These are phyloP conservation scores for Phaseolus lunatus DNA, from an alignment of 306 rosid species.

Conservation along the genomic window DNA sequence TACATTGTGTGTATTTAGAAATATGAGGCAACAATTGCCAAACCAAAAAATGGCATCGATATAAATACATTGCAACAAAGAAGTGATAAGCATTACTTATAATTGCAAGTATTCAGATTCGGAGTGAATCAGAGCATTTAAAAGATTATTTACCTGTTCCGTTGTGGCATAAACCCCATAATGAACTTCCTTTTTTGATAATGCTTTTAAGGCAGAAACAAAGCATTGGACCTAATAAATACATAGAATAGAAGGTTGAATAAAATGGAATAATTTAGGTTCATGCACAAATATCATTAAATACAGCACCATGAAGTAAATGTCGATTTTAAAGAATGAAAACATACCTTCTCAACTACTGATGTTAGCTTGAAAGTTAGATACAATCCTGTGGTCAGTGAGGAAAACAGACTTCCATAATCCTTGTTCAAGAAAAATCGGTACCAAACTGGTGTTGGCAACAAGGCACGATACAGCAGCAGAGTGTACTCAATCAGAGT, in stretches of 20 bases:
- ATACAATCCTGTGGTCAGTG: conserved; percentile 88
- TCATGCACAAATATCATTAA: conserved; percentile 32
- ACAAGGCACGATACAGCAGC: conserved; percentile 77
- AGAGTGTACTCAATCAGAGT: conserved; percentile 78
- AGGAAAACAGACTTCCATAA: conserved; percentile 88
- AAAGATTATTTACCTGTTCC: conserved; percentile 69
- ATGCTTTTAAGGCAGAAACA: conserved; percentile 68
- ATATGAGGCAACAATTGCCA: conserved; percentile 8
- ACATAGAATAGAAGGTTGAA: conserved; percentile 31
- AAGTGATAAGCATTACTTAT: conserved; percentile 1
- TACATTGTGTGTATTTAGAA: neutral
- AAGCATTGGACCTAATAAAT: conserved; percentile 67
- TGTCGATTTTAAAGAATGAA: conserved; percentile 27
- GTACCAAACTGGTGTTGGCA: conserved; percentile 95
- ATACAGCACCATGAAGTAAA: conserved; percentile 39
- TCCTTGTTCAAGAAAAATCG: conserved; percentile 86
- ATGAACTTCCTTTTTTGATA: conserved; percentile 72
- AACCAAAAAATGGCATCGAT: conserved; percentile 23
- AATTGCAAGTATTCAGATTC: conserved; percentile 24
- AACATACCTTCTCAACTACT: conserved; percentile 78
- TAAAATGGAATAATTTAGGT: conserved; percentile 21
- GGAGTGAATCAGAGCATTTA: conserved; percentile 31
- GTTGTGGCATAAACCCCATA: conserved; percentile 82
- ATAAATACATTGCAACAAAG: conserved; percentile 11
- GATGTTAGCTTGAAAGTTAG: conserved; percentile 87